Evolutionary conservation across 2,329 filamentous ascomycete genomes (phyloP).

Genomic region (Paradendryphiella salina): DNA sequence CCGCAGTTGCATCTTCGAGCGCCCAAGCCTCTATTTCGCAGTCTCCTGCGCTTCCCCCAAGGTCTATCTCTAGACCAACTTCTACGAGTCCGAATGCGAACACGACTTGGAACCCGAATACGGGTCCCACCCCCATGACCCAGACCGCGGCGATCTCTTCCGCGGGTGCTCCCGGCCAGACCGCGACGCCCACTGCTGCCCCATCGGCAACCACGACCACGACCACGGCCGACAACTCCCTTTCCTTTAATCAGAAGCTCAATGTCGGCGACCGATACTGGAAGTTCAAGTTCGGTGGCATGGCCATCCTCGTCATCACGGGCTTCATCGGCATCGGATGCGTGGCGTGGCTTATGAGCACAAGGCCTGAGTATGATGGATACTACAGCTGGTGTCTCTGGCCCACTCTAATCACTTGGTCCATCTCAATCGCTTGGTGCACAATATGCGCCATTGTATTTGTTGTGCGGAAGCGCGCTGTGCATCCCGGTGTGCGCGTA

Average conservation of each 20-base stretch:
- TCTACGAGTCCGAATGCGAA: conserved; percentile 4
- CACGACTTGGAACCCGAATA: not conserved
- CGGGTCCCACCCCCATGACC: not conserved
- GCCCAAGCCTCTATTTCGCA: not conserved
- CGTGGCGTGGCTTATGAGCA: conserved; percentile 29
- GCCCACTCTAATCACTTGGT: conserved; percentile 38
- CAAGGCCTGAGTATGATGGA: not conserved
- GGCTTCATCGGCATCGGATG: conserved; percentile 41
- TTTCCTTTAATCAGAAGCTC: conserved; percentile 31
- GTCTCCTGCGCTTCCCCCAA: not conserved
- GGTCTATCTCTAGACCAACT: conserved; percentile 3
- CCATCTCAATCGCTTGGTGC: conserved; percentile 39
- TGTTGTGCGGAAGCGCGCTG: conserved; percentile 29
- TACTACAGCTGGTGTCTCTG: conserved; percentile 22
- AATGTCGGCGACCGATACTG: conserved; percentile 36
- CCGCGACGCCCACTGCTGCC: not conserved
- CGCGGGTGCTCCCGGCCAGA: conserved; percentile 7
- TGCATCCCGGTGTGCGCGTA: conserved; percentile 44
- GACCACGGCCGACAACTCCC: conserved; percentile 9
- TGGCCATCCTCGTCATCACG: conserved; percentile 25
- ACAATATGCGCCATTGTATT: conserved; percentile 32
- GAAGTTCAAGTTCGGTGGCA: conserved; percentile 39
- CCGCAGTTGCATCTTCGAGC: not conserved
- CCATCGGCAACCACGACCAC: conserved; percentile 3
- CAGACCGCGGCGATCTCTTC: conserved; percentile 4